These are phyloP conservation scores for Cicer arietinum DNA, from an alignment of 306 rosid genomes.

Conservation along the genomic window DNA sequence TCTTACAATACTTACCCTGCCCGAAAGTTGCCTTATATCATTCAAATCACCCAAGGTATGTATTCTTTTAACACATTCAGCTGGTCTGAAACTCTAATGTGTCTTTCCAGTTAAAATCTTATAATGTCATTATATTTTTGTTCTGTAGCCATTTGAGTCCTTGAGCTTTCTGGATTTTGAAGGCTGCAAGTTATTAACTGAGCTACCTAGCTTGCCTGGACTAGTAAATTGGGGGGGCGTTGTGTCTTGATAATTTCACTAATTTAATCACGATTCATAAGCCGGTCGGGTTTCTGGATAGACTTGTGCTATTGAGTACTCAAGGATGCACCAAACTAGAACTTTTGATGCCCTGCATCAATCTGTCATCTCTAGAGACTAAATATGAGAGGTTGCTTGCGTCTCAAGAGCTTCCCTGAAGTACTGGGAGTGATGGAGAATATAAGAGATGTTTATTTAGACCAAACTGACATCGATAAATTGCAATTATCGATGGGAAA, in stretches of 20 bases:
- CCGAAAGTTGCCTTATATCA: neutral
- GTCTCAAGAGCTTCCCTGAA: conserved; percentile 23
- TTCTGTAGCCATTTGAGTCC: neutral
- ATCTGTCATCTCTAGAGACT: conserved; percentile 35
- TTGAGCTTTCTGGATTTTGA: neutral
- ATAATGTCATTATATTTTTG: neutral
- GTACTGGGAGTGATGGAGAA: conserved; percentile 30
- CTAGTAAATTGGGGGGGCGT: neutral
- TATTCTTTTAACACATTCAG: neutral
- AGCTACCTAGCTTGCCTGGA: neutral
- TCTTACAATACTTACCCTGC: neutral
- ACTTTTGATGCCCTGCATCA: conserved; percentile 1
- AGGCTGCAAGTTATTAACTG: neutral
- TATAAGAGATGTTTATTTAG: conserved; percentile 18
- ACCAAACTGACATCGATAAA: neutral
- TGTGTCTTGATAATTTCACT: neutral
- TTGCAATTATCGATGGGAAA: conserved; percentile 28
- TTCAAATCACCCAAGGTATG: conserved; percentile 13
- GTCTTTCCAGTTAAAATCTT: neutral
- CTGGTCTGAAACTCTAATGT: neutral
- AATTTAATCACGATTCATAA: conserved; percentile 5
- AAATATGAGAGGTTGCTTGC: conserved; percentile 1
- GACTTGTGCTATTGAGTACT: neutral
- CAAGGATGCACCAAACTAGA: conserved; percentile 26
- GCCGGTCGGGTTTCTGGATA: conserved; percentile 33